Evolutionary conservation across 2,329 filamentous ascomycete genomes (phyloP).

Genomic region (Cladophialophora psammophila): DNA sequence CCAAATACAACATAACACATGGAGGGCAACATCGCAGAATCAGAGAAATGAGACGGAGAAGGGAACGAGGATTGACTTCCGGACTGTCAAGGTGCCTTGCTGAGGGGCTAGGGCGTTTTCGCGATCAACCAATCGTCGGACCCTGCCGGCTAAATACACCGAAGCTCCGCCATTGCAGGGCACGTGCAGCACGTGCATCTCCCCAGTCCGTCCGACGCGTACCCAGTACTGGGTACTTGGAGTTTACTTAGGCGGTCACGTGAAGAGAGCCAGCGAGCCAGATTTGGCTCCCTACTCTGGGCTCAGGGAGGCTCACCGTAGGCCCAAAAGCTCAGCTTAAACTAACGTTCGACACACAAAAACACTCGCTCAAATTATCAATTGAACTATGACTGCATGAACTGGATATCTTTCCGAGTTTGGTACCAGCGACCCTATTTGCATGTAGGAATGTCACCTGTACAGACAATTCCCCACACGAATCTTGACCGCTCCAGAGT

Average conservation of each 20-base stretch:
- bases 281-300: too few species aligned
- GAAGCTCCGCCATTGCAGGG: conserved; percentile 1
- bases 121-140: background rate
- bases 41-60: background rate
- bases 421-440: too few species aligned
- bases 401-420: too few species aligned
- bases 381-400: too few species aligned
- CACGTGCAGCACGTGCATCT: background rate
- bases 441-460: too few species aligned
- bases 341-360: too few species aligned
- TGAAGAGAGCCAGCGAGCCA: background rate
- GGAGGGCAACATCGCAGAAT: background rate
- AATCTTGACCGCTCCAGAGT: too few species aligned
- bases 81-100: background rate
- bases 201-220: conserved; percentile 1
- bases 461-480: too few species aligned
- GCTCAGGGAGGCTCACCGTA: too few species aligned
- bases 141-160: background rate
- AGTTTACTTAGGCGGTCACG: background rate
- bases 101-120: background rate
- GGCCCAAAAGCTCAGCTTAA: too few species aligned
- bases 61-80: background rate
- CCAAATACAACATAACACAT: background rate
- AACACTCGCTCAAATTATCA: too few species aligned
- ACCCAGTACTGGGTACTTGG: too few species aligned